These are phyloP conservation scores for Croton laevigatus DNA, from an alignment of 441 rosid species.

Conservation along the genomic window DNA sequence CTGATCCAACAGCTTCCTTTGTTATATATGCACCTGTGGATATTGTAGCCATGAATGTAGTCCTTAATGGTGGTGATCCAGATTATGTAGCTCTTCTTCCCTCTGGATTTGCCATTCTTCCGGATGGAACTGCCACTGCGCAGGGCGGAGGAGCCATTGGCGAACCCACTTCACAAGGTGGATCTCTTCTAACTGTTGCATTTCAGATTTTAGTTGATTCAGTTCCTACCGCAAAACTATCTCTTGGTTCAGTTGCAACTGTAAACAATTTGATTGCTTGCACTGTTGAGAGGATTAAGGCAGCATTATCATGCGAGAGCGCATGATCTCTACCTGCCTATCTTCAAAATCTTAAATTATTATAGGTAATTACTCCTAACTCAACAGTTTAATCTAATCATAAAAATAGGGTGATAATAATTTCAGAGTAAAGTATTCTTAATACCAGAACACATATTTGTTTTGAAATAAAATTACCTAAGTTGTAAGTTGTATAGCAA, in stretches of 20 bases:
- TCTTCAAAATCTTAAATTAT: background rate
- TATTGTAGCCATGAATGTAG: conserved; percentile 55
- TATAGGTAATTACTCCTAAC: conserved; percentile 16
- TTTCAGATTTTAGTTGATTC: conserved; percentile 83
- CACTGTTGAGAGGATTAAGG: conserved; percentile 71
- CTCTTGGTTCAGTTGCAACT: conserved; percentile 82
- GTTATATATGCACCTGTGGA: conserved; percentile 84
- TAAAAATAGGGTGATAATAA: too few relatives aligned
- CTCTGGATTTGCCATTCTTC: conserved; percentile 80
- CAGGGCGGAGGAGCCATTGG: conserved; percentile 23
- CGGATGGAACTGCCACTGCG: conserved; percentile 47
- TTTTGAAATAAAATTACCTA: too few relatives aligned
- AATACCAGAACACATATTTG: too few relatives aligned
- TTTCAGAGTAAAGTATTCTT: too few relatives aligned
- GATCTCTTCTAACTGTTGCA: conserved; percentile 78
- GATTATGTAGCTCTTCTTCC: conserved; percentile 82
- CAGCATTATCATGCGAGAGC: conserved; percentile 41
- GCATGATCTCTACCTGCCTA: conserved; percentile 25
- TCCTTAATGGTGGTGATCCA: conserved; percentile 68
- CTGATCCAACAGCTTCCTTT: conserved; percentile 59
- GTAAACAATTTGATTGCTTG: conserved; percentile 68
- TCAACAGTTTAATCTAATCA: too few relatives aligned
- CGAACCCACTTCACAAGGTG: conserved; percentile 41
- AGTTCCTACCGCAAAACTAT: conserved; percentile 53
- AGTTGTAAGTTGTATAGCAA: too few relatives aligned